These are phyloP conservation scores for Claviceps spartinae DNA, from an alignment of 2,329 filamentous ascomycete genomes.

Conservation along the genomic window DNA sequence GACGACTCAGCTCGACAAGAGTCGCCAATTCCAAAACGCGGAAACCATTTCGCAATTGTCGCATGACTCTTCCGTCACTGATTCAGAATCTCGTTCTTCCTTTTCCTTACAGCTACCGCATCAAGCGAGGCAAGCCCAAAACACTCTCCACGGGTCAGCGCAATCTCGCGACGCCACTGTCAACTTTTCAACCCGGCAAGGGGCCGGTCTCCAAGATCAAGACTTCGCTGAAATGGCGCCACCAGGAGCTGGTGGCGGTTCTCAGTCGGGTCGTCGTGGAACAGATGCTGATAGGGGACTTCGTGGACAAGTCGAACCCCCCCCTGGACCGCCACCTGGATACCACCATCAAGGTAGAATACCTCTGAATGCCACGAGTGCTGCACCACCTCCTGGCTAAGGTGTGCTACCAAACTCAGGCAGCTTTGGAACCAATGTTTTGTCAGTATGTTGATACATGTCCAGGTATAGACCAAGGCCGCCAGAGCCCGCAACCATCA, in stretches of 20 bases:
- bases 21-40: conserved; percentile 29
- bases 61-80: conserved; percentile 42
- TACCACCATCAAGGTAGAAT: conserved; percentile 40
- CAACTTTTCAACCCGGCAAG: background rate
- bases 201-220: conserved; percentile 9
- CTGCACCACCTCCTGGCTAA: conserved; percentile 24
- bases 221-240: conserved; percentile 33
- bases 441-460: conserved; percentile 30
- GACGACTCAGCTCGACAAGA: conserved; percentile 22
- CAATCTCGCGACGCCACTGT: conserved; percentile 20
- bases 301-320: conserved; percentile 28
- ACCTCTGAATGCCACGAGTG: conserved; percentile 28
- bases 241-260: conserved; percentile 23
- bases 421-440: conserved; percentile 27
- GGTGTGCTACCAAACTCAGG: conserved; percentile 17
- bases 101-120: conserved; percentile 31
- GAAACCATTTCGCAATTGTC: conserved; percentile 51
- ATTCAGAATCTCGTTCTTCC: conserved; percentile 30
- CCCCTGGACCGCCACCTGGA: conserved; percentile 33
- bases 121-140: conserved; percentile 30
- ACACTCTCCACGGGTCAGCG: conserved; percentile 23
- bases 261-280: conserved; percentile 30
- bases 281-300: conserved; percentile 36
- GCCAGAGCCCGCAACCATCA: conserved; percentile 44
- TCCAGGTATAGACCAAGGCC: conserved; percentile 29